Conservation (phyloP, 768 basidiomycete species). For the Sporobolomyces pararoseus region DNA sequence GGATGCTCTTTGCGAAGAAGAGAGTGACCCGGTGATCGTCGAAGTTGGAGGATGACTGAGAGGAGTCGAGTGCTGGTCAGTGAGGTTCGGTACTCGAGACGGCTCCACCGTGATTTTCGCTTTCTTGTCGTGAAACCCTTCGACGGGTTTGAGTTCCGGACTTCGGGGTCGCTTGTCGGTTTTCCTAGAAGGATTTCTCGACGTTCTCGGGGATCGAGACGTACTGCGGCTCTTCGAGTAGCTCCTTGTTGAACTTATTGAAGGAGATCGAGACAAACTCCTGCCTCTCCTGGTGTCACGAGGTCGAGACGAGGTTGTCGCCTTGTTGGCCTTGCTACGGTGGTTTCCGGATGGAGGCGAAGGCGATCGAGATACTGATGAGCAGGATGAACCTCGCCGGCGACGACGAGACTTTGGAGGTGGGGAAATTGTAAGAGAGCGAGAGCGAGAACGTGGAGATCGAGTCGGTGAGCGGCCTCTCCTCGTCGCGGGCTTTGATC, state of each 20-base stretch:
- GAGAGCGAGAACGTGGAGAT: constrained; percentile 4
- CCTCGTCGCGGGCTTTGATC: not conserved
- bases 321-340: too few relatives aligned
- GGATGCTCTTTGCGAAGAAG: not conserved
- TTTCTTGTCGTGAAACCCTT: constrained; percentile 13
- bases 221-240: not conserved
- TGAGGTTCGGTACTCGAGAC: not conserved
- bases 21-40: not conserved
- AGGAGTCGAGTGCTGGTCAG: too few relatives aligned
- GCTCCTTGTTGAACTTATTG: not conserved
- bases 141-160: not conserved
- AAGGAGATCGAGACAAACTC: constrained; percentile 5
- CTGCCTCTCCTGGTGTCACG: constrained; percentile 3
- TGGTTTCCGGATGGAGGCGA: not conserved
- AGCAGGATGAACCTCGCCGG: constrained; percentile 13
- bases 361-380: constrained; percentile 4
- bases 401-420: not conserved
- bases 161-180: not conserved
- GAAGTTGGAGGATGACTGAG: not conserved
- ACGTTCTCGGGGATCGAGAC: not conserved
- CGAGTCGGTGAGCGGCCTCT: constrained; percentile 1
- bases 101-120: not conserved
- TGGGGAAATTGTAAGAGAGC: not conserved
- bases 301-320: constrained; percentile 5
- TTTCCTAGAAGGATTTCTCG: not conserved